Base-by-base conservation (phyloP, 352 stramenopile species). In the Globisporangium orthogonon region DNA sequence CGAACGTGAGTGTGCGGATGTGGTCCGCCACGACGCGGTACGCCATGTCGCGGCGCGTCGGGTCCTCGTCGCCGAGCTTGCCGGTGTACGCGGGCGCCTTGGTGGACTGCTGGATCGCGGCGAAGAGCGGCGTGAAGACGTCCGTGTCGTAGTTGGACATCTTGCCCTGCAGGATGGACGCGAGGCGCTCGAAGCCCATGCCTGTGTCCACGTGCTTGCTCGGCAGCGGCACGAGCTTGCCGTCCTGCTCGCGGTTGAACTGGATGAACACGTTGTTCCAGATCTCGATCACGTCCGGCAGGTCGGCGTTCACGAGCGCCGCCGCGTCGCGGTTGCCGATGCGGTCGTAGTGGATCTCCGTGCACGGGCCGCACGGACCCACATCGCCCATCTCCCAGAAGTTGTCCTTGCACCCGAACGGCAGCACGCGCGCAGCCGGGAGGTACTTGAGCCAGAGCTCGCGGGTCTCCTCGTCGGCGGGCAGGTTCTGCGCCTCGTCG, bases 231-330 rank as follows among this genome's bases (percentile, higher is more conserved):
- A 96, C 75, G 40, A 99, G 76, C 51, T 76, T 81, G 45, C 87
- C 87, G 50, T 89, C 83, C 41, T 88, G 74, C 58, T 99, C 93
- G 47, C 96, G 89, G 73, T 99, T 98, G 73, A 97, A 98, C 79
- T 98, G 95, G 68, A 99, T 99, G 61, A 99, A 99, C 56, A 99
- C 97, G 45, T 99, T 94, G 84, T 98, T 98, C 97, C 97, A 99
- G 66, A 99, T 99, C 82, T 99, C 97, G 68, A 99, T 97, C 9
- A 99, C 96, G 62, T 99, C 85, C 7, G 97, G 96, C 75, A 98
- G 76, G 71, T 99, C 97, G 11, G 80, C 85, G 76, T 99, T 99
- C 54, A 99, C 97, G 28, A 99, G 80, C 49, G 66, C 51, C 15
- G 89, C 67, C 11, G 94, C 90, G 70, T 99, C 89, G 30, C 96